A percentile compares a stretch with the other conserved stretches of the same genome.
These are phyloP conservation scores for Rhodotorula sphaerocarpa DNA, from an alignment of 768 basidiomycete genomes.

Conservation along the genomic window DNA sequence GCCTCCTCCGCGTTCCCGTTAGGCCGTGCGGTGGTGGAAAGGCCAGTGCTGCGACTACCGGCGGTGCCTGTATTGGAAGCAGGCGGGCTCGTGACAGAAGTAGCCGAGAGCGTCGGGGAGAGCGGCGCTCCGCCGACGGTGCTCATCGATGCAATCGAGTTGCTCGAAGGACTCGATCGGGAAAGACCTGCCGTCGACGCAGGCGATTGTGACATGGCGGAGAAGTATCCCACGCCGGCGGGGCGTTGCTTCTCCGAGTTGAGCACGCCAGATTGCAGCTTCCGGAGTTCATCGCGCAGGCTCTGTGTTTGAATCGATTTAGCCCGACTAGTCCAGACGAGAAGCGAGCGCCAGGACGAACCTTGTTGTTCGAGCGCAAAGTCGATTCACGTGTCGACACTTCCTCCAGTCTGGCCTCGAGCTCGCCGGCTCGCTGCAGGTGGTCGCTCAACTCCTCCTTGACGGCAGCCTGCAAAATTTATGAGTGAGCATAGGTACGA, in stretches of 20 bases:
- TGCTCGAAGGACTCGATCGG: background rate
- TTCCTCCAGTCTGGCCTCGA: conserved; percentile 69
- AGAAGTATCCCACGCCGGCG: conserved; percentile 82
- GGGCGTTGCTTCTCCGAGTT: conserved; percentile 81
- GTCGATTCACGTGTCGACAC: conserved; percentile 56
- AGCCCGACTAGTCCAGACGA: background rate
- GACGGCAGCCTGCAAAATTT: conserved; percentile 44
- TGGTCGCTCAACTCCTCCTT: conserved; percentile 52
- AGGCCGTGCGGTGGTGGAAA: conserved; percentile 9
- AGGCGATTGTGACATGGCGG: conserved; percentile 23
- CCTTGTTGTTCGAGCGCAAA: conserved; percentile 69
- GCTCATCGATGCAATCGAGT: conserved; percentile 29
- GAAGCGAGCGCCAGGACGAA: conserved; percentile 39
- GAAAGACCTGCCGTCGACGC: background rate
- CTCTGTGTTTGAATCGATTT: conserved; percentile 50
- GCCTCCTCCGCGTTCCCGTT: conserved; percentile 59
- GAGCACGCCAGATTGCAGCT: conserved; percentile 86
- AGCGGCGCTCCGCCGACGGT: conserved; percentile 8
- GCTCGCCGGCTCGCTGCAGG: conserved; percentile 49
- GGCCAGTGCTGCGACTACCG: background rate
- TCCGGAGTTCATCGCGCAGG: conserved; percentile 84
- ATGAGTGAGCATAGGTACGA: background rate
- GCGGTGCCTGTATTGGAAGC: background rate
- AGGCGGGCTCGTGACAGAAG: conserved; percentile 1
- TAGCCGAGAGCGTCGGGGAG: background rate